Evolutionary conservation across 2,329 filamentous ascomycete species (phyloP).

Genomic region (Celoporthe dispersa): DNA sequence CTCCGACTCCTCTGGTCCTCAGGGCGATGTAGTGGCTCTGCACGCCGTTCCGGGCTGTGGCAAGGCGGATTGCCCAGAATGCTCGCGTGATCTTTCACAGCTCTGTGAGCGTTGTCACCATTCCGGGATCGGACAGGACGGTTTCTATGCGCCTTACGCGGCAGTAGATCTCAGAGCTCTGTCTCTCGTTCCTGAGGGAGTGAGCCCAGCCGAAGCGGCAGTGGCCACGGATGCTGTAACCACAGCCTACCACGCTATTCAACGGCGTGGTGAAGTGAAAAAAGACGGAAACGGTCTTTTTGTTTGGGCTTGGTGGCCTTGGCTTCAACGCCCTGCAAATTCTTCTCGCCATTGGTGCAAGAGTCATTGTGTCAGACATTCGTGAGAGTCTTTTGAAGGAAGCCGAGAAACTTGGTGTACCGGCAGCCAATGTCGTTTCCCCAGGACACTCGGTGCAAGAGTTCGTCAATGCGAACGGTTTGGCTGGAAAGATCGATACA

Average conservation of each 20-base stretch:
- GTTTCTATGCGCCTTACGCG: conserved; percentile 47
- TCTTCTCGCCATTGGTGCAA: conserved; percentile 53
- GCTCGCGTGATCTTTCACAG: conserved; percentile 44
- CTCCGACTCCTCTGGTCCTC: neutral
- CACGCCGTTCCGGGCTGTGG: conserved; percentile 41
- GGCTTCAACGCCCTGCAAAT: conserved; percentile 48
- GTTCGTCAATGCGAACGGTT: conserved; percentile 35
- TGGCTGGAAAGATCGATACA: conserved; percentile 36
- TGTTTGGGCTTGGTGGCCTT: conserved; percentile 47
- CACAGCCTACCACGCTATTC: conserved; percentile 47
- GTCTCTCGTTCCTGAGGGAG: conserved; percentile 33
- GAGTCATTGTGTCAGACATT: conserved; percentile 44
- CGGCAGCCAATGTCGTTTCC: conserved; percentile 38
- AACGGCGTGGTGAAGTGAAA: conserved; percentile 41
- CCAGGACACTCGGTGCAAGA: conserved; percentile 36
- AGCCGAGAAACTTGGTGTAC: conserved; percentile 40
- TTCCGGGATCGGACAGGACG: conserved; percentile 49
- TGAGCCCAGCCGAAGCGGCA: conserved; percentile 40
- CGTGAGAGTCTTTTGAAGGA: conserved; percentile 38
- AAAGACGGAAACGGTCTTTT: conserved; percentile 42
- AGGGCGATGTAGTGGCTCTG: conserved; percentile 40
- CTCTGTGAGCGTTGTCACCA: conserved; percentile 44
- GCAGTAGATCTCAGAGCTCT: conserved; percentile 35
- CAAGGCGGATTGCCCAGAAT: conserved; percentile 41
- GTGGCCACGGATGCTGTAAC: conserved; percentile 47